These are phyloP conservation scores for Aphanocladium album DNA, from an alignment of 2,329 filamentous ascomycete species.

Conservation along the genomic window DNA sequence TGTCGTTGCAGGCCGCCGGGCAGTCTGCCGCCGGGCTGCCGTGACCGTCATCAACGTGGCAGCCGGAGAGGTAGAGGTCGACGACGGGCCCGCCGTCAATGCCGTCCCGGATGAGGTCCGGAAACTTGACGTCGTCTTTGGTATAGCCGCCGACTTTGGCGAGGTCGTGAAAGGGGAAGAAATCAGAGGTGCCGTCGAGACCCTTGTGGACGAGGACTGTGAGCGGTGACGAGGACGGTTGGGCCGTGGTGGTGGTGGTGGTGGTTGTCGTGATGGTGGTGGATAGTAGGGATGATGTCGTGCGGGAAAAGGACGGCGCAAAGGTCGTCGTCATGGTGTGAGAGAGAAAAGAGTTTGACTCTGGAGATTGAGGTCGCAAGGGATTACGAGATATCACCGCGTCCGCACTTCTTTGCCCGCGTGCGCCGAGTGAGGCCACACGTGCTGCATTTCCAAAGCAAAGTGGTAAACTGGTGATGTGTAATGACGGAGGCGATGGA, in stretches of 20 bases:
- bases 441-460: conserved; percentile 6
- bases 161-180: conserved; percentile 34
- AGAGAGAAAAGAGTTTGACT: too few relatives aligned
- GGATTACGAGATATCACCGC: too few relatives aligned
- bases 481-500: not conserved
- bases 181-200: conserved; percentile 30
- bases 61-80: conserved; percentile 29
- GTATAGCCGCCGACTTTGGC: conserved; percentile 24
- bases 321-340: conserved; percentile 10
- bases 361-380: too few relatives aligned
- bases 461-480: too few relatives aligned
- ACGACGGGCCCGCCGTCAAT: conserved; percentile 29
- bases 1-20: conserved; percentile 27
- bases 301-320: conserved; percentile 1
- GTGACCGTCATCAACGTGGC: conserved; percentile 23
- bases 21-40: conserved; percentile 28
- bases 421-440: not conserved
- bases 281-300: too few relatives aligned
- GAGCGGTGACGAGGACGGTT: conserved; percentile 20
- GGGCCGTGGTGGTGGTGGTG: not conserved
- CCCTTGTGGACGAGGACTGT: conserved; percentile 24
- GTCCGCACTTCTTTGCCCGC: not conserved
- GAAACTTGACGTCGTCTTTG: conserved; percentile 26
- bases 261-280: not conserved
- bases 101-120: conserved; percentile 29